Evolutionary conservation across 768 basidiomycete genomes (phyloP).

Genomic region (Podaxis sp.): DNA sequence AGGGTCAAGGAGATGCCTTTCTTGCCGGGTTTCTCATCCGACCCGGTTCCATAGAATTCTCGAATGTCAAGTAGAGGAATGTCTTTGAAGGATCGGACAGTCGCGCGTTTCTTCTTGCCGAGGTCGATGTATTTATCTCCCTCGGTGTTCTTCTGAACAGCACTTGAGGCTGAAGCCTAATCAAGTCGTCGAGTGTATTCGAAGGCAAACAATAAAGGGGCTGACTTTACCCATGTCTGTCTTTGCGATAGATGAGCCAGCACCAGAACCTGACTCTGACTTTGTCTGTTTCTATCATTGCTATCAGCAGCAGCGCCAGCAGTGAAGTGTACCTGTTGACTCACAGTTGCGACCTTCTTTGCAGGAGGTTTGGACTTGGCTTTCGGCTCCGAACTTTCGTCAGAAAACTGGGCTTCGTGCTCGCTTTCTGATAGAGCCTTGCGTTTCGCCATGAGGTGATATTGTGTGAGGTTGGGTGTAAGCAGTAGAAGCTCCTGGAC

Average conservation of each 20-base stretch:
- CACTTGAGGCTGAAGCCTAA: constrained; percentile 10
- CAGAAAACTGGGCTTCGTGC: constrained; percentile 5
- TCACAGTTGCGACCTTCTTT: constrained; percentile 14
- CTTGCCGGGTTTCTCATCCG: constrained; percentile 71
- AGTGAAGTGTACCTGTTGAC: neutral
- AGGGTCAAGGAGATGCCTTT: constrained; percentile 67
- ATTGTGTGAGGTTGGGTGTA: no score
- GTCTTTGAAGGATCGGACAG: constrained; percentile 50
- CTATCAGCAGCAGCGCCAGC: no score
- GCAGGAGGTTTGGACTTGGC: constrained; percentile 1
- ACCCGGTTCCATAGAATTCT: constrained; percentile 55
- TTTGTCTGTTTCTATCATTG: neutral
- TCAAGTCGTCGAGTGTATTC: neutral
- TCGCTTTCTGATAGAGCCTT: constrained; percentile 19
- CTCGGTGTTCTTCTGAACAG: constrained; percentile 27
- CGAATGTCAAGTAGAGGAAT: constrained; percentile 63
- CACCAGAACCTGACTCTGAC: neutral
- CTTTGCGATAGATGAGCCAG: neutral
- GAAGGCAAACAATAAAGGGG: neutral
- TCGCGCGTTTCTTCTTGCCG: constrained; percentile 68
- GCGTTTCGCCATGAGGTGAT: constrained; percentile 22
- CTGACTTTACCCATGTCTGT: neutral
- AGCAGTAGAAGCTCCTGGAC: neutral
- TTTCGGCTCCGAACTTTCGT: constrained; percentile 8
- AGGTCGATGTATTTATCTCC: constrained; percentile 61